Percentiles rank a stretch among this genome's conserved stretches.
Evolutionary conservation across 805 yeast genomes (phyloP).

Genomic region (Metschnikowia proteae): DNA sequence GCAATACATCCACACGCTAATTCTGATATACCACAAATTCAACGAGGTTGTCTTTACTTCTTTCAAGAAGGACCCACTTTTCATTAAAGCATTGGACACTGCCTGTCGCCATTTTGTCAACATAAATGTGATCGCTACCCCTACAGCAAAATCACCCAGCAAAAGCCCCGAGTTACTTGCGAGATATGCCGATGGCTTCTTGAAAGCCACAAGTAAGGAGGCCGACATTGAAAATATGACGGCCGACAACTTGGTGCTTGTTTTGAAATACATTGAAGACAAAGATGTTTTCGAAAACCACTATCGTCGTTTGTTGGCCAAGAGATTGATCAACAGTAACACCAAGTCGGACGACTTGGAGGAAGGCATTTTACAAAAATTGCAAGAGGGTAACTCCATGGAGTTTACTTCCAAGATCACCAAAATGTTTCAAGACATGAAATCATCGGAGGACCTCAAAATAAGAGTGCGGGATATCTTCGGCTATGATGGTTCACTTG

Average conservation of each 20-base stretch:
- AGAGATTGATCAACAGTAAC: conserved; percentile 81
- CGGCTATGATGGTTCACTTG: conserved; percentile 21
- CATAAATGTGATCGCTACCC: conserved; percentile 72
- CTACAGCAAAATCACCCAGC: conserved; percentile 56
- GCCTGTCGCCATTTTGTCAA: conserved; percentile 87
- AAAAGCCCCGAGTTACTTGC: conserved; percentile 91
- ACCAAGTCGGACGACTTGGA: conserved; percentile 84
- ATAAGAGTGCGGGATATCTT: conserved; percentile 47
- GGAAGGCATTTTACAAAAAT: conserved; percentile 74
- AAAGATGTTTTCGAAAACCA: conserved; percentile 93
- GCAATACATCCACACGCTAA: conserved; percentile 71
- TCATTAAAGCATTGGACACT: conserved; percentile 82
- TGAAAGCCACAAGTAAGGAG: conserved; percentile 72
- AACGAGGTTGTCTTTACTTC: conserved; percentile 60
- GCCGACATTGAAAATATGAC: conserved; percentile 70
- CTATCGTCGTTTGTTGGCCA: conserved; percentile 85
- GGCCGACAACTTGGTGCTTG: conserved; percentile 78
- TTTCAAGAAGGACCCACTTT: conserved; percentile 69
- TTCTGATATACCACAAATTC: conserved; percentile 66
- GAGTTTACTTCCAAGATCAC: conserved; percentile 93
- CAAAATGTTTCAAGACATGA: conserved; percentile 93
- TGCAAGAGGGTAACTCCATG: conserved; percentile 84
- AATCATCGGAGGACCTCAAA: conserved; percentile 75
- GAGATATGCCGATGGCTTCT: conserved; percentile 76
- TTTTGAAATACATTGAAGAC: conserved; percentile 85